Base-by-base conservation (phyloP, 352 stramenopile species). In the Hyphochytrium catenoides region DNA sequence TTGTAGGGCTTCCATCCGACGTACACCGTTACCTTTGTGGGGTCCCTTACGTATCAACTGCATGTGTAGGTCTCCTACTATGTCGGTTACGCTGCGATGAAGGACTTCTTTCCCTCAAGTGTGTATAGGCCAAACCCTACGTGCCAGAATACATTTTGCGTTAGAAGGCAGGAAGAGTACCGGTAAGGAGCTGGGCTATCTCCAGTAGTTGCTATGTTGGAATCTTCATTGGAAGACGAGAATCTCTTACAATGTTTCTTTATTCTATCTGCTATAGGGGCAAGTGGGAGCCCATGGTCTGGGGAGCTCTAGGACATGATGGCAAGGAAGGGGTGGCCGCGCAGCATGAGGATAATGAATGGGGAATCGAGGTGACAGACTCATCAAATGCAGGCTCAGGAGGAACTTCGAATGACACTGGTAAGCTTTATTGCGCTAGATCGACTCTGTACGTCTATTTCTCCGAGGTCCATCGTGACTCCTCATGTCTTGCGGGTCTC, bases 41-140 rank as follows among this genome's bases (percentile, higher is more conserved):
- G 34, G 33, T 17, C 3, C 24, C 31, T 31, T 1, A 3, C 33
- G 16, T 35, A 29, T 36, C n/a, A 3, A 17, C 3, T 12, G 14
- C 20, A 9, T 32, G 4, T 9, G 54, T 32, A 41, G 29, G 39
- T 84, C 17, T 76, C 70, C 32, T 86, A 88, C 47, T 85, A 81
- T 31, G 37, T 83, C 19, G 68, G 67, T 22, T 88, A 85, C 51
- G 79, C 65, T 34, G 67, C 71, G 8, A 68, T 86, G 58, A 76
- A 61, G 23, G 67, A 88, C 34, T 84, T 81, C 30, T 85, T 88
- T 45, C 73, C 71, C 5, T 57, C 50, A 7, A 59, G 74, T 14
- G 54, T 82, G 15, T 72, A 85, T 55, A 55, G 57, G 2, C 73
- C 73, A 8, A 84, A 83, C 39, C 64, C 63, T 0, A 71, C 85